These are phyloP conservation scores for Mycosphaerella sp. DNA, from an alignment of 2,329 filamentous ascomycete species.

Conservation along the genomic window DNA sequence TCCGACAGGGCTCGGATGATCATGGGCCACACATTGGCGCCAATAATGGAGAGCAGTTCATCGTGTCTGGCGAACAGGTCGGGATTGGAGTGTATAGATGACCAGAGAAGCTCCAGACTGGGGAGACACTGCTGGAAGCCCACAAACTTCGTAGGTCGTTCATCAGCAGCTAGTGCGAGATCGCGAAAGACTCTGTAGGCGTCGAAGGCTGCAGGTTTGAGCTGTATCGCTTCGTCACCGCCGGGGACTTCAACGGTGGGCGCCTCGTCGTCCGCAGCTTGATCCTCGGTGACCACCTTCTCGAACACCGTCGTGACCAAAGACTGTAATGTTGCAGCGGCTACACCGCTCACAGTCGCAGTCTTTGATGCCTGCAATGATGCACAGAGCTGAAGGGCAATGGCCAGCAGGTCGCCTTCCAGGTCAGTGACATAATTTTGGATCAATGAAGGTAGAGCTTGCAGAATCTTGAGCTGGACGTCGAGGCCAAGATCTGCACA, in stretches of 20 bases:
- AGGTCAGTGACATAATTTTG: constrained; percentile 85
- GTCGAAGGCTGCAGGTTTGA: constrained; percentile 74
- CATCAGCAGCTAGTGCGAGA: constrained; percentile 79
- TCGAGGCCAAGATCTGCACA: constrained; percentile 69
- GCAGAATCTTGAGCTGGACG: constrained; percentile 91
- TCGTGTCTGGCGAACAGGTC: constrained; percentile 68
- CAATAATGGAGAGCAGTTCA: constrained; percentile 74
- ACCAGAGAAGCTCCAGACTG: constrained; percentile 85
- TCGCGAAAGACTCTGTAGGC: constrained; percentile 86
- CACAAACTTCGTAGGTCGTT: constrained; percentile 74
- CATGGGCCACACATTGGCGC: constrained; percentile 72
- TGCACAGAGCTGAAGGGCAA: constrained; percentile 82
- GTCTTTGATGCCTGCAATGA: constrained; percentile 87
- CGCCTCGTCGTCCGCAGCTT: constrained; percentile 49
- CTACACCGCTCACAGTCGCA: constrained; percentile 88
- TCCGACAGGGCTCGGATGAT: constrained; percentile 72
- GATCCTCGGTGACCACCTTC: constrained; percentile 77
- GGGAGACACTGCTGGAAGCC: constrained; percentile 66
- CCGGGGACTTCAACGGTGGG: constrained; percentile 61
- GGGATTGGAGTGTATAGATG: constrained; percentile 79
- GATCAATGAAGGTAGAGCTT: constrained; percentile 79
- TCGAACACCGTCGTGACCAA: constrained; percentile 90
- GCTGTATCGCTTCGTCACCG: constrained; percentile 56
- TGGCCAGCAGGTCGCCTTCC: constrained; percentile 72
- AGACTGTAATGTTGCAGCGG: constrained; percentile 92